A percentile compares a stretch with the other conserved stretches of the same genome.
Conservation (phyloP, 768 basidiomycete genomes). For the Roridomyces roridus region DNA sequence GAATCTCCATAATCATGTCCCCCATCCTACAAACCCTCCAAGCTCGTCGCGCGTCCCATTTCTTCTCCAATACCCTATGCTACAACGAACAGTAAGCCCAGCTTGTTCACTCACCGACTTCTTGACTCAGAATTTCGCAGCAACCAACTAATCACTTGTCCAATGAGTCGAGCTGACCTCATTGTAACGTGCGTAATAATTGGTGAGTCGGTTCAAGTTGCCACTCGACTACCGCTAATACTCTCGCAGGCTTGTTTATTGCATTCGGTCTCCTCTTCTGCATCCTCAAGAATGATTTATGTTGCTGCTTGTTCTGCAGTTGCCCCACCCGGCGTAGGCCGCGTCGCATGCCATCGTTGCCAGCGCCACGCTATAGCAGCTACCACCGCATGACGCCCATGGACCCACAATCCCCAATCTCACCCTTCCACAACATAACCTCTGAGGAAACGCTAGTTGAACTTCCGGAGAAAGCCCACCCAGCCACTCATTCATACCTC, state of each 20-base stretch:
- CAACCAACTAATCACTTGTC: conserved; percentile 9
- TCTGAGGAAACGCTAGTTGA: conserved; percentile 9
- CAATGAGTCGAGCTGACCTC: conserved; percentile 2
- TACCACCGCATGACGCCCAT: too few species aligned
- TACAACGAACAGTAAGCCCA: conserved; percentile 13
- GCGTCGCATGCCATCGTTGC: not conserved
- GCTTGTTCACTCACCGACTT: not conserved
- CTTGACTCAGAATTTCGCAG: not conserved
- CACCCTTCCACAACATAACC: not conserved
- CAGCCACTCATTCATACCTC: conserved; percentile 11
- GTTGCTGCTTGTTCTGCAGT: not conserved
- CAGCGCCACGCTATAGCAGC: not conserved
- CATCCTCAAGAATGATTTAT: not conserved
- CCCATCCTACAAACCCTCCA: too few species aligned
- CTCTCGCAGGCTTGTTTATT: conserved; percentile 1
- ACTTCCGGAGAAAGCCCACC: not conserved
- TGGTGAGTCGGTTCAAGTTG: conserved; percentile 2
- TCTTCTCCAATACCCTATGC: not conserved
- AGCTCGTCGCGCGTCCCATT: too few species aligned
- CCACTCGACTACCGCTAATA: not conserved
- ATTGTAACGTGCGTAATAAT: conserved; percentile 1
- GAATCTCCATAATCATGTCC: too few species aligned
- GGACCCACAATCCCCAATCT: not conserved
- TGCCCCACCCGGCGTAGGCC: conserved; percentile 4
- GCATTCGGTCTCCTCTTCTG: not conserved